These are phyloP conservation scores for Malbranchea cinnamomea DNA, from an alignment of 2,329 filamentous ascomycete species.

Conservation along the genomic window DNA sequence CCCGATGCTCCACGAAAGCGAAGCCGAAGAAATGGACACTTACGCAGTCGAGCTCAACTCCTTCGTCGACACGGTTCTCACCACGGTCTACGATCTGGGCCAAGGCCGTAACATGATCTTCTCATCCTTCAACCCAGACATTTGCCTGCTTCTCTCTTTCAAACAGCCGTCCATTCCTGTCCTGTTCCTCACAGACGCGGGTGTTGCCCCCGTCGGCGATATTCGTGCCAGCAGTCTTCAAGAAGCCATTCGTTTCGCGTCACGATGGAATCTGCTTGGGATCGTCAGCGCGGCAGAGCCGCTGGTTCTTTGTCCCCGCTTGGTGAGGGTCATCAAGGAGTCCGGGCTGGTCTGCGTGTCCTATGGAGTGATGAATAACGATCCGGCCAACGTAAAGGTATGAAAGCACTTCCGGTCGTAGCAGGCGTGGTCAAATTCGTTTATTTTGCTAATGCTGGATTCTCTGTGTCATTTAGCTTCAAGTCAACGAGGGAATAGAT, in stretches of 20 bases:
- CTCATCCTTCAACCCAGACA: conserved; percentile 93
- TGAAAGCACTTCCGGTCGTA: conserved; percentile 14
- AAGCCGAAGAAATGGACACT: conserved; percentile 86
- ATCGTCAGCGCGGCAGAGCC: conserved; percentile 82
- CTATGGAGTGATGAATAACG: conserved; percentile 84
- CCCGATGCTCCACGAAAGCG: conserved; percentile 89
- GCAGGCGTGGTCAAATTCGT: neutral
- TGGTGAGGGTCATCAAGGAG: conserved; percentile 89
- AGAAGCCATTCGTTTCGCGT: conserved; percentile 88
- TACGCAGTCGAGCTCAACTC: conserved; percentile 71
- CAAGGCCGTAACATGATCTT: conserved; percentile 85
- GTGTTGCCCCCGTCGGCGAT: conserved; percentile 66
- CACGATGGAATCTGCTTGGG: conserved; percentile 84
- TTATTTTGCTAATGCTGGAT: conserved; percentile 4
- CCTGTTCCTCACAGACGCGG: conserved; percentile 83
- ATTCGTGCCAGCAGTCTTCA: conserved; percentile 82
- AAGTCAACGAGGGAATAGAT: conserved; percentile 92
- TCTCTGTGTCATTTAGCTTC: conserved; percentile 37
- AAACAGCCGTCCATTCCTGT: conserved; percentile 97
- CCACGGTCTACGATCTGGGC: conserved; percentile 76
- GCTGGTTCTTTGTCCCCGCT: conserved; percentile 70
- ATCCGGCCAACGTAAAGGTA: conserved; percentile 72
- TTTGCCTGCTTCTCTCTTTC: conserved; percentile 84
- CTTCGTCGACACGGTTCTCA: conserved; percentile 85
- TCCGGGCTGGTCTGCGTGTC: conserved; percentile 86